A percentile compares a stretch with the other conserved stretches of the same genome.
Conservation (phyloP, 192 early-diverging fungal species). For the Allomyces javanicus region DNA sequence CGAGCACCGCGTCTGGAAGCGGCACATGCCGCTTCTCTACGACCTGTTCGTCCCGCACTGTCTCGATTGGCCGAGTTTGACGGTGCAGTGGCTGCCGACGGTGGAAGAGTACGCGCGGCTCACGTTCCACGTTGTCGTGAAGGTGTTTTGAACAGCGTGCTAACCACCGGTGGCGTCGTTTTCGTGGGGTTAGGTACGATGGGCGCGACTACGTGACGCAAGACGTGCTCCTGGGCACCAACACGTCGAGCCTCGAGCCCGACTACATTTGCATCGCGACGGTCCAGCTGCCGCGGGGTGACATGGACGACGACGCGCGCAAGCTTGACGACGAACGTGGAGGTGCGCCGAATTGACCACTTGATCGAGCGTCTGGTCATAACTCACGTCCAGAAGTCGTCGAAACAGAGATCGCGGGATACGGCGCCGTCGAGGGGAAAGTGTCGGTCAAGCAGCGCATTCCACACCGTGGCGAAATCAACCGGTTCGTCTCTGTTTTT, state of each 20-base stretch:
- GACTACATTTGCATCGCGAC: slow-evolving; percentile 89
- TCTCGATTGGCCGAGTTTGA: slow-evolving; percentile 93
- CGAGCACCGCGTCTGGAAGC: slow-evolving; percentile 98
- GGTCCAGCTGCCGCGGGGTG: slow-evolving; percentile 63
- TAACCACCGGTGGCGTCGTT: no score
- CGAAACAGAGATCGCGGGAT: slow-evolving; percentile 42
- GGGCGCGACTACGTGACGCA: slow-evolving; percentile 83
- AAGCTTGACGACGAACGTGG: slow-evolving; percentile 60
- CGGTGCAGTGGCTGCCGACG: slow-evolving; percentile 92
- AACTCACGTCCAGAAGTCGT: background rate
- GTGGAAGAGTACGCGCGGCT: slow-evolving; percentile 40
- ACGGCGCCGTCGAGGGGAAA: slow-evolving; percentile 62
- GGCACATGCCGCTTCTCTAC: slow-evolving; percentile 96
- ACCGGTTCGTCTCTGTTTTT: slow-evolving; percentile 13
- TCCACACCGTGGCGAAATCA: slow-evolving; percentile 92
- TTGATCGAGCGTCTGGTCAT: background rate
- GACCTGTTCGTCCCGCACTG: slow-evolving; percentile 94
- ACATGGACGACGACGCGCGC: slow-evolving; percentile 26
- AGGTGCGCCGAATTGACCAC: slow-evolving; percentile 19
- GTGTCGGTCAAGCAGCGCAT: slow-evolving; percentile 79
- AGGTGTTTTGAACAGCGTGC: no score
- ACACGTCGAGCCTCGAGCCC: slow-evolving; percentile 86
- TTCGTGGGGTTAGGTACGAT: slow-evolving; percentile 35
- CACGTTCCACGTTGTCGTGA: background rate
- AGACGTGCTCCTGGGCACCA: slow-evolving; percentile 77